Evolutionary conservation across 495 filamentous ascomycete genomes (phyloP), one percentile per base, ranked within the genome.

Genomic region (Amphirosellinia nigrospora): DNA sequence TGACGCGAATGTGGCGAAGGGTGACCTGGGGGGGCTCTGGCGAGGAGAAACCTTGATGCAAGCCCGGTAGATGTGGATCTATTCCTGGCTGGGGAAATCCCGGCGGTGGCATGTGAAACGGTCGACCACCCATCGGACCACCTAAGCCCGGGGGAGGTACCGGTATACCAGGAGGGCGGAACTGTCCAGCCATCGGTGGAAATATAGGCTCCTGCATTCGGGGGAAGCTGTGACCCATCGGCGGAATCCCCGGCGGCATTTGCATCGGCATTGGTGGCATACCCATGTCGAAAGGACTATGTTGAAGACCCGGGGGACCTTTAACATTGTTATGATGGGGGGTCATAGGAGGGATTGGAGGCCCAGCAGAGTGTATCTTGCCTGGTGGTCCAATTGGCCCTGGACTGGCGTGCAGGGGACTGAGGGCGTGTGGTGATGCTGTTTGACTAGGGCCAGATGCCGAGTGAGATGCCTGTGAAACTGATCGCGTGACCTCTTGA

Each of bases 401-500:
- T 48, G 87, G 82, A 71, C 87, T 86, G 55, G 86, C 85, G 71
- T 89, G 88, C 32, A 85, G 83, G 23, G 87, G 84, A 46, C 84
- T 85, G 50, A 86, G 77, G 8, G 86, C 85, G 71, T 84, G 86
- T 30, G 92, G 92, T 28, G 92, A 92, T 38, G 85, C 86, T 50
- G 89, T 89, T 63, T 91, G 89, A 76, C 89, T 91, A 15, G 86
- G 79, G 43, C 79, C 84, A 4, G 82, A 83, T 36, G 75, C 72
- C 71, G 84, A 75, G 77, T 85, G 77, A 73, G 83, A 79, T 80
- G 86, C 90, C 78, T 86, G 92, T 53, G 88, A 92, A 60, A 91
- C 92, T 10, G 88, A 92, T 50, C 80, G 86, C 76, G 87, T 89
- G 28, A 92, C 93, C 78, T 97, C 93, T 65, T 95, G 92, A 16